Evolutionary conservation across 1,139 yeast species (phyloP), one percentile per base, ranked within the genome.

Genomic region (Magnusiomyces paraingens): DNA sequence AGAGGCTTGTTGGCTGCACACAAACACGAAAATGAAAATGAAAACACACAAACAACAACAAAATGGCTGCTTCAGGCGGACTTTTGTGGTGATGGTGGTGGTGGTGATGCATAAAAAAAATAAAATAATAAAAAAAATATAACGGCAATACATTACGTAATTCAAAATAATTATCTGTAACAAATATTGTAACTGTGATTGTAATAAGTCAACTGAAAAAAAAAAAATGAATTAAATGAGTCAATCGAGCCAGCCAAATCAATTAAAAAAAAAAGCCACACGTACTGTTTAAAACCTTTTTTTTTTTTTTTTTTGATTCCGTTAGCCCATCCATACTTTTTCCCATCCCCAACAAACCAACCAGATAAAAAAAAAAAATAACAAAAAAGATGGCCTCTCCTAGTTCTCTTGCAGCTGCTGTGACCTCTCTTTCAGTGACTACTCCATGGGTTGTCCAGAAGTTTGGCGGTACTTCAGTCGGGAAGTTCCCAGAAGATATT

Each of bases 391-490:
- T 43, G 46, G 22, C 32, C 14, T 14, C n/a, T n/a, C 4, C 32
- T 5, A 26, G 8, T 8, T 26, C 32, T 8, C 32, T 26, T 26
- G 4, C 32, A 8, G 32, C 32, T 26, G 4, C 32, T 26, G 32
- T 26, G 8, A 8, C 32, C 32, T 26, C 32, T 4, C 32, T 26
- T 8, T 26, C 32, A 8, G 32, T 26, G 32, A 8, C 32, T 8
- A 26, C 49, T n/a, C 82, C 82, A 18, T 91, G 98, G 97, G 73
- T 93, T 21, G 86, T 93, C 8, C 99, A 93, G 69, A 93, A 93
- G 70, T 93, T 88, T 65, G 99, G 99, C 46, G 99, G 99, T 52
- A 93, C 99, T n/a, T 84, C 95, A 47, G 96, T 93, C 41, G 99
- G 99, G 35, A 93, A 93, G 68, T 91, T 91, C 69, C 88, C 97